Conservation (phyloP, 2,329 filamentous ascomycete species). For the Gnomoniopsis smithogilvyi region DNA sequence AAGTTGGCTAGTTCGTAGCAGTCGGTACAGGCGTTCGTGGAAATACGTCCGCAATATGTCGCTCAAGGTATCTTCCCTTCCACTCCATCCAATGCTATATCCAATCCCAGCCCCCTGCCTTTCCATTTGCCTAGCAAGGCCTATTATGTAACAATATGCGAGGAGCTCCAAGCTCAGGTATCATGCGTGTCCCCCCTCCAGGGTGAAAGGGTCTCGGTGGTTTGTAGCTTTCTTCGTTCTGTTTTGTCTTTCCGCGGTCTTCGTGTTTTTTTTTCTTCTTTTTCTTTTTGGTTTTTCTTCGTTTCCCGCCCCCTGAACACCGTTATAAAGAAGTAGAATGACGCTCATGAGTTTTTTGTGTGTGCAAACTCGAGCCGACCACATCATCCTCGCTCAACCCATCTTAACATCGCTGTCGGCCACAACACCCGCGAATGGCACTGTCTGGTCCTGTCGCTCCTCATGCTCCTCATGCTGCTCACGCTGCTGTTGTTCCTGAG, state of each 20-base stretch:
- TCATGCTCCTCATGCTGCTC: constrained; percentile 20
- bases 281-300: neutral
- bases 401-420: constrained; percentile 20
- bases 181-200: neutral
- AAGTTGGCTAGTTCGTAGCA: neutral
- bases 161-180: neutral
- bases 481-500: constrained; percentile 25
- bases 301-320: neutral
- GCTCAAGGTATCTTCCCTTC: neutral
- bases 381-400: neutral
- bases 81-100: neutral
- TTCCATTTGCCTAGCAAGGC: neutral
- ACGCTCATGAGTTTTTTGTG: neutral
- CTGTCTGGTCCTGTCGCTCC: constrained; percentile 16
- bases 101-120: neutral
- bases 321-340: neutral
- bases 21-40: neutral
- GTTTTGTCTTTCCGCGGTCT: neutral
- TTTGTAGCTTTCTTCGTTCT: neutral
- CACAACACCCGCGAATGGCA: constrained; percentile 12
- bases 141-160: neutral
- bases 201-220: neutral
- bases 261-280: no score
- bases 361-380: neutral
- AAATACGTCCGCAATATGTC: neutral